A percentile compares a stretch with the other conserved stretches of the same genome.
These are phyloP conservation scores for Albizia julibrissin DNA, from an alignment of 306 rosid species.

Conservation along the genomic window DNA sequence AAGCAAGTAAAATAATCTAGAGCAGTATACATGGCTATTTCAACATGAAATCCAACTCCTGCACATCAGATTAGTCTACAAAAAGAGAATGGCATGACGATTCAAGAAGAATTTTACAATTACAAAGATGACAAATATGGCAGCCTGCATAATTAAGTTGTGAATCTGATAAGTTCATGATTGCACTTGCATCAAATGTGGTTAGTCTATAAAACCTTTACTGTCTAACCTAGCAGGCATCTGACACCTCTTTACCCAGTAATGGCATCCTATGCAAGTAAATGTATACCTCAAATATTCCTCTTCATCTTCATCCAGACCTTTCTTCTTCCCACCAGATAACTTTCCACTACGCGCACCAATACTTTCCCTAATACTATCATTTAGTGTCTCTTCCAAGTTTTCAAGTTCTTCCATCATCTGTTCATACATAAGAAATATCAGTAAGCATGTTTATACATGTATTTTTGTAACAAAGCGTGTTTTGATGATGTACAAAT, in stretches of 20 bases:
- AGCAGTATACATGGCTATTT: neutral
- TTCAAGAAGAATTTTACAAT: too few relatives aligned
- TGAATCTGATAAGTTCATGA: neutral
- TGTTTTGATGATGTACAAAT: neutral
- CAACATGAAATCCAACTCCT: too few relatives aligned
- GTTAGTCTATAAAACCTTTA: neutral
- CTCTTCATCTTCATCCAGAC: conserved; percentile 73
- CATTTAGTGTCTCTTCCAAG: conserved; percentile 96
- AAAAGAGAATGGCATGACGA: too few relatives aligned
- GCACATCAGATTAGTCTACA: too few relatives aligned
- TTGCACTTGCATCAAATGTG: neutral
- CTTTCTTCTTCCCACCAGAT: conserved; percentile 72
- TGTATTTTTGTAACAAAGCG: conserved; percentile 12
- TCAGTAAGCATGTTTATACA: conserved; percentile 5
- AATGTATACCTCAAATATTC: conserved; percentile 63
- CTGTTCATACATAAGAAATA: conserved; percentile 39
- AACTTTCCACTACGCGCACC: conserved; percentile 76
- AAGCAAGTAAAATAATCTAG: conserved; percentile 24
- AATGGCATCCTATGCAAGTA: neutral
- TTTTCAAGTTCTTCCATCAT: conserved; percentile 91
- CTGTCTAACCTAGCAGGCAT: neutral
- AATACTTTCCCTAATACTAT: conserved; percentile 87
- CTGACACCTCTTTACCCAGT: neutral
- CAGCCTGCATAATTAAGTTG: neutral
- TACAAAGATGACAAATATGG: too few relatives aligned